Evolutionary conservation across 176 grass and related monocot genomes (phyloP).

Genomic region (Coix lacrymajobi): DNA sequence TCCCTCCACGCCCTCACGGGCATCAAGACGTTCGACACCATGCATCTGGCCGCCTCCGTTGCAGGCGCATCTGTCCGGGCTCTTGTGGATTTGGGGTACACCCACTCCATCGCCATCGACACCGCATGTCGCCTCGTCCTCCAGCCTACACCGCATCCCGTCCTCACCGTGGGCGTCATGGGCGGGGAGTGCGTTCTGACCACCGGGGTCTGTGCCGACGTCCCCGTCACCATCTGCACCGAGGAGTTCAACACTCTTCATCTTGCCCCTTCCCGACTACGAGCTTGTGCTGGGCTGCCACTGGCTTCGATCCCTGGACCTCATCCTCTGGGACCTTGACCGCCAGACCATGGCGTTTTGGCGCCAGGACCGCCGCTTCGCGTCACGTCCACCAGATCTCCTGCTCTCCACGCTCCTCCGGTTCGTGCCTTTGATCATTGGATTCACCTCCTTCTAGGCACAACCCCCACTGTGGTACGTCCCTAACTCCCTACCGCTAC

Average conservation of each 20-base stretch:
- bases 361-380: neutral
- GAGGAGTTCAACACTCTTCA: neutral
- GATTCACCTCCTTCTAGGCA: too few relatives aligned
- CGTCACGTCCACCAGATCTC: too few relatives aligned
- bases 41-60: neutral
- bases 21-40: neutral
- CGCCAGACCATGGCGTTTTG: neutral
- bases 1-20: neutral
- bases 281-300: neutral
- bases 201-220: neutral
- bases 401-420: too few relatives aligned
- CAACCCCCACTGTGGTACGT: too few relatives aligned
- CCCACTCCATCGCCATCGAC: neutral
- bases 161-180: neutral
- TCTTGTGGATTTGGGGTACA: neutral
- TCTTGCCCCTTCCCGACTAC: neutral
- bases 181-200: neutral
- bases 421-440: too few relatives aligned
- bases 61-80: too few relatives aligned
- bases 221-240: neutral
- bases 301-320: rapidly evolving
- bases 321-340: neutral
- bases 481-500: too few relatives aligned
- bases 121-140: neutral
- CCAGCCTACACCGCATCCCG: rapidly evolving